A percentile compares a stretch with the other conserved stretches of the same genome.
These are phyloP conservation scores for Penicillium argentinense DNA, from an alignment of 495 filamentous ascomycete species.

Conservation along the genomic window DNA sequence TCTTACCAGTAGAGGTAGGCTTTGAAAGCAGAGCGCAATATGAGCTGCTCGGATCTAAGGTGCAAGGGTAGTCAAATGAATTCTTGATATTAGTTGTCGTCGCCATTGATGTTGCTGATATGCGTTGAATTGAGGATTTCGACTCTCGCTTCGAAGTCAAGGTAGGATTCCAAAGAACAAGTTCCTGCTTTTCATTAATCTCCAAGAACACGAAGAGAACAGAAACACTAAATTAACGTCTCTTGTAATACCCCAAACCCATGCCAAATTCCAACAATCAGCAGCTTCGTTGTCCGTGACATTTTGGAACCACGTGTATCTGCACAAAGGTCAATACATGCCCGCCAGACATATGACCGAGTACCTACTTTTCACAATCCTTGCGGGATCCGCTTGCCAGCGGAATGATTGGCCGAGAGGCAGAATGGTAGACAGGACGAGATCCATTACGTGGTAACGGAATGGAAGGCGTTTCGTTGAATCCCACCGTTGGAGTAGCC, in stretches of 20 bases:
- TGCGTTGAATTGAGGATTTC: too few relatives aligned
- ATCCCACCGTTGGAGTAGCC: not conserved
- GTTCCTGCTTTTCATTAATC: not conserved
- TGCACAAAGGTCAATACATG: not conserved
- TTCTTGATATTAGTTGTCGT: not conserved
- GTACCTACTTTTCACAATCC: not conserved
- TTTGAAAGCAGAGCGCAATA: not conserved
- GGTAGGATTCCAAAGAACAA: not conserved
- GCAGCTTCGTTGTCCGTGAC: not conserved
- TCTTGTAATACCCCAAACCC: not conserved
- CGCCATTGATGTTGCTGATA: not conserved
- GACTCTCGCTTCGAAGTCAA: not conserved
- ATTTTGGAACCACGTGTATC: not conserved
- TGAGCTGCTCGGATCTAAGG: not conserved
- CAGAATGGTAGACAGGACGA: not conserved
- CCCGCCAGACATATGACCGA: not conserved
- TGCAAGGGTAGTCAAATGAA: not conserved
- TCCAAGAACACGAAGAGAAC: not conserved
- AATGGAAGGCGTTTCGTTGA: conserved; percentile 3
- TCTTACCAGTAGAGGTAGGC: not conserved
- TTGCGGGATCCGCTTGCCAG: not conserved
- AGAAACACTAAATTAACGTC: not conserved
- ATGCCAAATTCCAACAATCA: not conserved
- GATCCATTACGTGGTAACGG: not conserved
- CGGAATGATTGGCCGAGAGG: not conserved